Base-by-base conservation (phyloP, 768 basidiomycete species). In the Lactarius psammicola region DNA sequence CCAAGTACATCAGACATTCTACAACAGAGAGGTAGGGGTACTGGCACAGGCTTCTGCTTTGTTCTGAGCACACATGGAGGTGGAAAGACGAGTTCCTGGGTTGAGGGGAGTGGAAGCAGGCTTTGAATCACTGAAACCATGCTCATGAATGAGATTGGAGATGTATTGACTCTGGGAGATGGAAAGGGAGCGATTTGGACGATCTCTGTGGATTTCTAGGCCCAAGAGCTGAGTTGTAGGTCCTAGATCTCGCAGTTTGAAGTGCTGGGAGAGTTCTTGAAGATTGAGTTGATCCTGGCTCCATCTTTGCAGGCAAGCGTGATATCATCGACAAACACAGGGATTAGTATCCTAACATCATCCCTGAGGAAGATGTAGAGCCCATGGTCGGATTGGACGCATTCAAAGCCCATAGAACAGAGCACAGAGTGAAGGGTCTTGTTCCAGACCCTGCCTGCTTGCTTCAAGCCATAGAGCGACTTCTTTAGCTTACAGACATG, bases 221-320 rank as follows among this genome's bases (percentile, higher is more conserved):
- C 46, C 46, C 0, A 49, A 23, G 4, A 49, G 11, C 11, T 49
- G 46, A 1, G 46, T 49, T 4, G 46, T 26, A 4, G 51, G 51
- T 7, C 61, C 61, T 4, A 62, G 53, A 62, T 62, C 61, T 23
- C 34, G 53, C 20, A 62, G 36, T 49, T 62, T 54, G 53, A 62
- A 62, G 53, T 62, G 61, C 8, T 2, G 10, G 18, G 26, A 33
- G 4, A 61, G 44, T 8, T 60, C 44, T 7, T 60, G 53, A 54
- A 4, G 13, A 38, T 17, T 18, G 31, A 36, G 51, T 54, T 18
- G 59, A 62, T 53, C 6, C 28, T 31, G 33, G 44, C 40, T 2
- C 20, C 42, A 59, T 61, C 62, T 2, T 63, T 30, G 38, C n/a
- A 46, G 44, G n/a, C n/a, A 46, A 23, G 44, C 10, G n/a, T 46